Base-by-base conservation (phyloP, 2,329 filamentous ascomycete species). In the Colletotrichum liriopes region DNA sequence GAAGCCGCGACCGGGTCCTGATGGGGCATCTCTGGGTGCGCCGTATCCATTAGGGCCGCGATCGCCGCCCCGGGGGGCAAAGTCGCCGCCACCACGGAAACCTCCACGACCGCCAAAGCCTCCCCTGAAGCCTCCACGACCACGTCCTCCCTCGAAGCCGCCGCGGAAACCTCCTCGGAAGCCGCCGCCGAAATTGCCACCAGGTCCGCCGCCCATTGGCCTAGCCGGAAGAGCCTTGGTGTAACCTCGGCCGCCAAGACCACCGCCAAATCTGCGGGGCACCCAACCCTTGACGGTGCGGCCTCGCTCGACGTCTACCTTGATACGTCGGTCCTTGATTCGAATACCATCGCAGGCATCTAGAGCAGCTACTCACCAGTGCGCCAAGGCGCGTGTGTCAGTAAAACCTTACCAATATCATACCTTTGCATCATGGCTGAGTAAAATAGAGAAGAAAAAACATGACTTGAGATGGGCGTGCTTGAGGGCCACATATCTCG, bases 271-370 rank as follows among this genome's bases (percentile, higher is more conserved):
- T 75, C 96, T 93, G 76, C 94, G 92, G 73, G 96, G 96, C 79
- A 94, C 93, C 96, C 96, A 99, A 60, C 93, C 94, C 79, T 94
- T 93, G 51, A 98, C 94, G 41, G 96, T 98, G 77, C 96, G 93
- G 76, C 96, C 96, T 79, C 96, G 92, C 84, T 99, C 96, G 73
- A 98, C 96, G 81, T 99, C 96, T 78, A 98, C 95, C 80, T 98
- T 91, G 79, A 98, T 94, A 78, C 93, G 92, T 79, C 96, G 92
- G 80, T 97, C 95, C 81, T 95, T 97, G 85, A 99, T 98, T 77
- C 93, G 92, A 79, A 98, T 93, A 76, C 94, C 94, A 88, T 98
- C 95, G 81, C 89, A 91, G 77, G 87, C 84, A 79, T 92, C 97
- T 87, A 98, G 92, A 83, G 96, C 96, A 88, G 95, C 96, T 98